Percentiles rank a stretch among this genome's conserved stretches.
These are phyloP conservation scores for Exobasidium rhododendri DNA, from an alignment of 1,284 basidiomycete genomes.

Conservation along the genomic window DNA sequence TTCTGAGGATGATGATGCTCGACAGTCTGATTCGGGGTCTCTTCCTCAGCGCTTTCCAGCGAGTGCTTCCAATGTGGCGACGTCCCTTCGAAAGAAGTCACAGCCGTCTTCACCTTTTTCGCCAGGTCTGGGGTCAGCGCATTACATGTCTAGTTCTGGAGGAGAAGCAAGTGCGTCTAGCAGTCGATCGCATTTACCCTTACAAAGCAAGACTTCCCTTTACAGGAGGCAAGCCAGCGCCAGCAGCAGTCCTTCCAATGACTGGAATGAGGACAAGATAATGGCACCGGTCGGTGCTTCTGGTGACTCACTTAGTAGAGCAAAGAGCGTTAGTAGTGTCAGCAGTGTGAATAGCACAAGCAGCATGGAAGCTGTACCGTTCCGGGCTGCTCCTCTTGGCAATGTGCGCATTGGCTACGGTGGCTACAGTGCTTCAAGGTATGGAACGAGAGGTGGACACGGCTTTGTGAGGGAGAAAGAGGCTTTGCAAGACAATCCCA, in stretches of 20 bases:
- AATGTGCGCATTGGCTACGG: conserved; percentile 40
- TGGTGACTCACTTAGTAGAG: conserved; percentile 36
- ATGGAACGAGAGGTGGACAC: not conserved
- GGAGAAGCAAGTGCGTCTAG: conserved; percentile 5
- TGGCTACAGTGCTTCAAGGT: conserved; percentile 8
- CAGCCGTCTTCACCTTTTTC: not conserved
- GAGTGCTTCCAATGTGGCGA: not conserved
- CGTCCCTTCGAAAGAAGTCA: not conserved
- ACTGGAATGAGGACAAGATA: conserved; percentile 26
- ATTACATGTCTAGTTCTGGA: conserved; percentile 4
- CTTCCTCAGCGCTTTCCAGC: conserved; percentile 4
- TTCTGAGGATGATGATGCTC: conserved; percentile 11
- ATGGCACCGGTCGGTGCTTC: conserved; percentile 12
- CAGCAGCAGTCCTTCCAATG: conserved; percentile 20
- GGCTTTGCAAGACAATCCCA: not conserved
- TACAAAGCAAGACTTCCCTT: conserved; percentile 8
- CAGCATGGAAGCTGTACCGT: conserved; percentile 51
- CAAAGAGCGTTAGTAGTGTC: conserved; percentile 48
- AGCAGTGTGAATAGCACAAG: conserved; percentile 49
- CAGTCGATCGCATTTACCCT: conserved; percentile 10
- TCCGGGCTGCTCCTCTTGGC: conserved; percentile 49
- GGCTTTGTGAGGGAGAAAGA: not conserved
- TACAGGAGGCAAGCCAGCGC: conserved; percentile 20
- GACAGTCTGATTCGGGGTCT: conserved; percentile 3
- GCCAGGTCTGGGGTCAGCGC: not conserved